Conservation (phyloP, 176 grass and related monocot genomes). For the Eremochloa ophiuroides region DNA sequence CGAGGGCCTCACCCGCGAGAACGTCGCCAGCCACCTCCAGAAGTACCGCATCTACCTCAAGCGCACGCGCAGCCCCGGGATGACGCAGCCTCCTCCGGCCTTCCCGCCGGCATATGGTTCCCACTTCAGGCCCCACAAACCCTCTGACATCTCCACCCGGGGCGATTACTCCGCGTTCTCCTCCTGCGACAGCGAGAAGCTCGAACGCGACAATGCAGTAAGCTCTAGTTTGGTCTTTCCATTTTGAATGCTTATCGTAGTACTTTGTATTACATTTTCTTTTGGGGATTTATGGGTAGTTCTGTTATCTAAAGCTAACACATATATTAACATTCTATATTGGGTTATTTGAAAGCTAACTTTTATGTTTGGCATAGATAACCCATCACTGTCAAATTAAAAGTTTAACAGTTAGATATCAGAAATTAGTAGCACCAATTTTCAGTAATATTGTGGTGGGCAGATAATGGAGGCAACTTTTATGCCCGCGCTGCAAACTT, state of each 20-base stretch:
- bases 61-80: slow-evolving; percentile 19
- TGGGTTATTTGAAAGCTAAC: neutral
- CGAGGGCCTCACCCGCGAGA: slow-evolving; percentile 89
- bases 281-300: neutral
- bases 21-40: slow-evolving; percentile 97
- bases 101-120: neutral
- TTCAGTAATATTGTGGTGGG: neutral
- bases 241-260: neutral
- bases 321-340: neutral
- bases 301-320: neutral
- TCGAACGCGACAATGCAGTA: slow-evolving; percentile 14
- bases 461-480: neutral
- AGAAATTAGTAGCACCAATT: neutral
- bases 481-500: neutral
- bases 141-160: neutral
- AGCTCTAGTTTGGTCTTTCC: neutral
- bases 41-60: slow-evolving; percentile 97
- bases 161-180: neutral
- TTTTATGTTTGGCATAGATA: neutral
- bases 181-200: slow-evolving; percentile 1
- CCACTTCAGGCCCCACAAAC: neutral
- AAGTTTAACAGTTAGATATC: neutral
- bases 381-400: neutral
- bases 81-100: neutral
- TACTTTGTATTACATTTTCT: no score